Evolutionary conservation across 139 green algal species (phyloP), one percentile per base, ranked within the genome.

Genomic region (Monoraphidium neglectum): DNA sequence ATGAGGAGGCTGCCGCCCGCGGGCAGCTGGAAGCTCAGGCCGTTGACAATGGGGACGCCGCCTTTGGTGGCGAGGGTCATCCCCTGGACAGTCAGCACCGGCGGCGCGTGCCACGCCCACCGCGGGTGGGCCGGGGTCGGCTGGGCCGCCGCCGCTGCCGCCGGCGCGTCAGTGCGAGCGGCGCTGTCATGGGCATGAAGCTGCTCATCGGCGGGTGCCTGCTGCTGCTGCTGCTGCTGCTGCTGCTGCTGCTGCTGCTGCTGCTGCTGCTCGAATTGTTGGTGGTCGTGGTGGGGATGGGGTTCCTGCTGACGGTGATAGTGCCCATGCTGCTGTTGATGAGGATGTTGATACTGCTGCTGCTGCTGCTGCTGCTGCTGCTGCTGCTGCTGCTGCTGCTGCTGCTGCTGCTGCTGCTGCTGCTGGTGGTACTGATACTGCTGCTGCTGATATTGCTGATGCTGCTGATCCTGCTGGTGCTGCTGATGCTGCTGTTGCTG

Each of bases 1-100:
- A 80, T 80, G 32, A 80, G 64, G 26, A 80, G 37, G 12, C 23
- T 74, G 6, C 77, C 43, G 68, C 89, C 82, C 37, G 92, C 60
- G 18, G 51, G 51, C 18, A 60, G 51, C 18, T 60, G 18, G 18
- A 60, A 21, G 51, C 18, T 60, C 21, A 60, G 51, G 18, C 51
- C 51, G 21, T 18, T 21, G 21, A 18, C 18, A 28, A 21, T 21
- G 18, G 21, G 21, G 21, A 60, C 51, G 18, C 51, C 51, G 21
- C 18, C 18, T 60, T 18, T 18, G 18, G 51, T 60, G 51, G 18
- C 18, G 18, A 60, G 21, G 18, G 21, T 60, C 21, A 60, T 21
- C 51, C 51, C 51, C 51, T 60, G 51, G 51, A 60, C 18, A 18
- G 18, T 18, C 21, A 60, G 51, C 51, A 60, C 18, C 51, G 51